Conservation (phyloP, 164 flowering plant genomes). For the Magnolia kwangsiensis region DNA sequence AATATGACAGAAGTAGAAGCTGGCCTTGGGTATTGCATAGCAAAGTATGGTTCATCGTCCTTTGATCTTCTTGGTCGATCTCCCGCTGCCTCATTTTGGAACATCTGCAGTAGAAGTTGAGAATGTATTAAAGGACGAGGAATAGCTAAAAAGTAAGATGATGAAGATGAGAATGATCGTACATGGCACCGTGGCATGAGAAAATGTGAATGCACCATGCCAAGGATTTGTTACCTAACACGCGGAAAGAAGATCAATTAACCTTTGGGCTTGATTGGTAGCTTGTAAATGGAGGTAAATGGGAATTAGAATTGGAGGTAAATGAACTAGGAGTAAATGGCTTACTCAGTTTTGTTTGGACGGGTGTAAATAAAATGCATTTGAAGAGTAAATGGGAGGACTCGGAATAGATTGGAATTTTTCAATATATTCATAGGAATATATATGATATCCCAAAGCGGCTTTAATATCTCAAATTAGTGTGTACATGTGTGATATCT, state of each 20-base stretch:
- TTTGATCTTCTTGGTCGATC: slow-evolving; percentile 50
- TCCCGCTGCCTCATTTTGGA: slow-evolving; percentile 46
- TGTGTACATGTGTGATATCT: too few species aligned
- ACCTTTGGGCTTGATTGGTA: background rate
- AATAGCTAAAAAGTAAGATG: background rate
- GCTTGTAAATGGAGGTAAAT: background rate
- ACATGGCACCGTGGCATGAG: background rate
- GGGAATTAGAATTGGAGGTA: too few species aligned
- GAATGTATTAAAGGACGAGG: background rate
- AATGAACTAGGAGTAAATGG: too few species aligned
- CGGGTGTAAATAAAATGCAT: too few species aligned
- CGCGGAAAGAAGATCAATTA: background rate
- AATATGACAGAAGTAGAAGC: slow-evolving; percentile 40
- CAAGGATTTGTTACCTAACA: background rate
- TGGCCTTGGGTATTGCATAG: slow-evolving; percentile 48
- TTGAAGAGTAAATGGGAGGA: too few species aligned
- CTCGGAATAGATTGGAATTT: too few species aligned
- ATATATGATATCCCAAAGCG: too few species aligned
- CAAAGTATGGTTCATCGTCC: slow-evolving; percentile 45
- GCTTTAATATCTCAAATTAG: too few species aligned
- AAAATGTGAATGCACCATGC: background rate
- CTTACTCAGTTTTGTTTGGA: too few species aligned
- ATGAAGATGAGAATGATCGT: background rate
- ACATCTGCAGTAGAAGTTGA: slow-evolving; percentile 39
- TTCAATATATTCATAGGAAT: too few species aligned